Percentiles rank a stretch among this genome's conserved stretches.
phyloP scores from a whole-genome alignment of 257 asterid genomes.

The Fraxinus americana region DNA sequence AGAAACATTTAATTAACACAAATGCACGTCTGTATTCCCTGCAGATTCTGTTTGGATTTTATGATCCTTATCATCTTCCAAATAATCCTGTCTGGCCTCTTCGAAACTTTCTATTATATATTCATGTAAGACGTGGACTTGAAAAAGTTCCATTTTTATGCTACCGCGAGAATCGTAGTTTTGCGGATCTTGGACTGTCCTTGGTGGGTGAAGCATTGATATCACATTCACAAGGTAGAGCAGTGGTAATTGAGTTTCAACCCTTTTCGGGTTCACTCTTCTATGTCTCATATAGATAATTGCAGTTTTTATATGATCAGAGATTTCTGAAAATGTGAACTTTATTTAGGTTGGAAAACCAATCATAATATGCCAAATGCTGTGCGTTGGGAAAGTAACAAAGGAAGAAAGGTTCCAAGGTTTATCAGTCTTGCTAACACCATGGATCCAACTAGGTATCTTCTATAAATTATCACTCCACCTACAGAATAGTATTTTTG shows the following conservation, averaged over 20 bases:
- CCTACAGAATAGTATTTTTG: conserved; percentile 15
- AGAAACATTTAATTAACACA: conserved; percentile 19
- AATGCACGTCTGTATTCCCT: conserved; percentile 15
- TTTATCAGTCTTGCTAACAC: conserved; percentile 80
- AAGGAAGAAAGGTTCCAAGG: conserved; percentile 61
- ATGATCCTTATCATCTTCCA: conserved; percentile 85
- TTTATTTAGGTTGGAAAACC: conserved; percentile 52
- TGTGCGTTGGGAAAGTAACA: conserved; percentile 85
- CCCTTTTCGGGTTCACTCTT: too few species aligned
- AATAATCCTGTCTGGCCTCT: conserved; percentile 95
- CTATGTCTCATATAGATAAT: background rate
- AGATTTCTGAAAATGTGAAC: conserved; percentile 28
- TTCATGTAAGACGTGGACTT: conserved; percentile 67
- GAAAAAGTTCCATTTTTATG: conserved; percentile 65
- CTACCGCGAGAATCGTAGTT: conserved; percentile 86
- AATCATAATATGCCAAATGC: conserved; percentile 55
- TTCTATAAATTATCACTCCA: conserved; percentile 12
- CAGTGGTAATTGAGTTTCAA: too few species aligned
- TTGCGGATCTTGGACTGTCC: conserved; percentile 72
- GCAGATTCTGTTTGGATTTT: conserved; percentile 86
- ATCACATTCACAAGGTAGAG: conserved; percentile 52
- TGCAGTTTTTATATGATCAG: conserved; percentile 4
- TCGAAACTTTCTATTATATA: conserved; percentile 74
- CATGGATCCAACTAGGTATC: conserved; percentile 91
- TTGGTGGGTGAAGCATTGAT: conserved; percentile 79